A percentile compares a stretch with the other conserved stretches of the same genome.
phyloP scores from a whole-genome alignment of 139 green algal genomes.

The Picochlorum sp. region DNA sequence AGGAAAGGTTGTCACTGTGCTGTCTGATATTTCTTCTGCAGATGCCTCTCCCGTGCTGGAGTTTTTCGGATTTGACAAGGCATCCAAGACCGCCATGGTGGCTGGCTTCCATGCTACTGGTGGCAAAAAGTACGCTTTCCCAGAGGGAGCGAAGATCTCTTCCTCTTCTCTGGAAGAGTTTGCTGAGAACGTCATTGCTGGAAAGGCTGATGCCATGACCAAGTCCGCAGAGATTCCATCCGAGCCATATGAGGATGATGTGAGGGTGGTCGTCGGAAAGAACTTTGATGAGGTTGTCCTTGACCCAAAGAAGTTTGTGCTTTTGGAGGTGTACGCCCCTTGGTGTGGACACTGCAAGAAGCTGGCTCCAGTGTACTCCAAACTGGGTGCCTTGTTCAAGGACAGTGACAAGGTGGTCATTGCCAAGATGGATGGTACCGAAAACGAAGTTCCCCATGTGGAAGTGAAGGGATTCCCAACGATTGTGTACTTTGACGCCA shows the following conservation, averaged over 20 bases:
- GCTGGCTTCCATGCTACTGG: slow-evolving; percentile 61
- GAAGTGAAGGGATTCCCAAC: slow-evolving; percentile 34
- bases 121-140: slow-evolving; percentile 58
- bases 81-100: slow-evolving; percentile 28
- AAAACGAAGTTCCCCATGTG: slow-evolving; percentile 42
- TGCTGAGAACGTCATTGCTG: slow-evolving; percentile 36
- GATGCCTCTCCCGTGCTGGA: slow-evolving; percentile 52
- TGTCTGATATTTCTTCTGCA: slow-evolving; percentile 15
- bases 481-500: slow-evolving; percentile 30
- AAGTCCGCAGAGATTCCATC: slow-evolving; percentile 23
- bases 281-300: slow-evolving; percentile 31
- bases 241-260: slow-evolving; percentile 25
- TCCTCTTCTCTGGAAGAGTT: slow-evolving; percentile 42
- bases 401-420: slow-evolving; percentile 42
- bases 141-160: slow-evolving; percentile 29
- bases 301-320: slow-evolving; percentile 28
- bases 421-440: slow-evolving; percentile 60
- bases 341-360: slow-evolving; percentile 60
- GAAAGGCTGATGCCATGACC: slow-evolving; percentile 15
- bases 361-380: slow-evolving; percentile 41
- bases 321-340: slow-evolving; percentile 63
- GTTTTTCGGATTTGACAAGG: slow-evolving; percentile 70
- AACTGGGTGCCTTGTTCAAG: slow-evolving; percentile 35
- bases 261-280: slow-evolving; percentile 26
- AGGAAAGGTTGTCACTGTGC: slow-evolving; percentile 38